A percentile compares a stretch with the other conserved stretches of the same genome.
Conservation (phyloP, 129 eudicot genomes). For the Heracleum sosnowskyi region DNA sequence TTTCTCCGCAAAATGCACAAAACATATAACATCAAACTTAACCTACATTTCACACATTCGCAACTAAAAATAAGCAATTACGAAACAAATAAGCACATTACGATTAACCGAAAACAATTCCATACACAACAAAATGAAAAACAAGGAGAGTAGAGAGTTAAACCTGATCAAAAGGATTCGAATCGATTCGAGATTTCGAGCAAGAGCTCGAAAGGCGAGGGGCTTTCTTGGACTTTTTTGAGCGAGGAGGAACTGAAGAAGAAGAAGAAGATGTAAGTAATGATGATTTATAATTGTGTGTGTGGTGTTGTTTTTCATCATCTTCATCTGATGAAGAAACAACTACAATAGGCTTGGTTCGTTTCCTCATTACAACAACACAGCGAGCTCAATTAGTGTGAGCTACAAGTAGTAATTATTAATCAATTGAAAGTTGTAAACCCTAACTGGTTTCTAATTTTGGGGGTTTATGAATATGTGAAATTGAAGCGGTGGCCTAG, state of each 20-base stretch:
- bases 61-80: neutral
- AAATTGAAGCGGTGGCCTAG: too few relatives aligned
- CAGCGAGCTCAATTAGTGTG: too few relatives aligned
- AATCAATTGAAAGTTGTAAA: too few relatives aligned
- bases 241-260: conserved; percentile 29
- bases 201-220: conserved; percentile 33
- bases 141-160: neutral
- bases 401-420: too few relatives aligned
- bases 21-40: neutral
- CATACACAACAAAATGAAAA: too few relatives aligned
- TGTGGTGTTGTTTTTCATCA: conserved; percentile 14
- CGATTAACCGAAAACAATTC: neutral
- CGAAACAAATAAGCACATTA: neutral
- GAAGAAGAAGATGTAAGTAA: conserved; percentile 27
- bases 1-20: neutral
- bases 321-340: conserved; percentile 46
- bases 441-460: too few relatives aligned
- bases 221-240: conserved; percentile 36
- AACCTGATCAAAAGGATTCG: conserved; percentile 31
- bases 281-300: neutral
- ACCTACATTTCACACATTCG: neutral
- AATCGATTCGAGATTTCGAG: conserved; percentile 24
- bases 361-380: conserved; percentile 24
- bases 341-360: conserved; percentile 29
- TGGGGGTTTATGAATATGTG: too few relatives aligned